Percentiles rank a stretch among this genome's conserved stretches.
Conservation (phyloP, 495 filamentous ascomycete genomes). For the Tricharina praecox region DNA sequence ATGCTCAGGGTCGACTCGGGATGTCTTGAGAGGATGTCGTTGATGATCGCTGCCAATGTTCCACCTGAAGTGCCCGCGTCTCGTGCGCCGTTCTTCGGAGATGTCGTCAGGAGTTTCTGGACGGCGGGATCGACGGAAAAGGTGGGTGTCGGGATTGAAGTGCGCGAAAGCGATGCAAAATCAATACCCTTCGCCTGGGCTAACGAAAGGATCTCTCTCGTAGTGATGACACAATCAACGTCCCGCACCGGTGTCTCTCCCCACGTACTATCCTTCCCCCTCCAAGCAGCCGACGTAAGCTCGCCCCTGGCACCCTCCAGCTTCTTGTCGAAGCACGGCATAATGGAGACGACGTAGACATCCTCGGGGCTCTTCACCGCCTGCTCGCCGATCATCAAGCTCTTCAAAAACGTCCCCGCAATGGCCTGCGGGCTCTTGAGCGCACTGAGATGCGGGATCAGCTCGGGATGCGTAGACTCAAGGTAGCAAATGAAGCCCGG, state of each 20-base stretch:
- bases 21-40: slow-evolving; percentile 48
- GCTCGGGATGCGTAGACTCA: slow-evolving; percentile 87
- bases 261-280: slow-evolving; percentile 11
- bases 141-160: slow-evolving; percentile 30
- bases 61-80: slow-evolving; percentile 66
- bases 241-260: slow-evolving; percentile 42
- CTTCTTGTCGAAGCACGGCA: slow-evolving; percentile 99
- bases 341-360: slow-evolving; percentile 86
- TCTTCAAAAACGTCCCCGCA: slow-evolving; percentile 76
- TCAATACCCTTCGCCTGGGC: slow-evolving; percentile 59
- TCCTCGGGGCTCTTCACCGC: slow-evolving; percentile 39
- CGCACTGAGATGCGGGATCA: slow-evolving; percentile 76
- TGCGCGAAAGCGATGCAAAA: slow-evolving; percentile 49
- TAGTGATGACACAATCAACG: slow-evolving; percentile 94
- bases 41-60: slow-evolving; percentile 66
- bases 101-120: slow-evolving; percentile 33
- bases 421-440: slow-evolving; percentile 90
- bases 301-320: slow-evolving; percentile 87
- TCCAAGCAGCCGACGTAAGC: slow-evolving; percentile 67
- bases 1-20: slow-evolving; percentile 50
- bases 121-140: slow-evolving; percentile 22
- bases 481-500: slow-evolving; percentile 98
- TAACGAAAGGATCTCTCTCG: slow-evolving; percentile 76
- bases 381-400: slow-evolving; percentile 52
- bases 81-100: slow-evolving; percentile 40